These are phyloP conservation scores for Bipolaris cookei DNA, from an alignment of 2,329 filamentous ascomycete genomes.

Conservation along the genomic window DNA sequence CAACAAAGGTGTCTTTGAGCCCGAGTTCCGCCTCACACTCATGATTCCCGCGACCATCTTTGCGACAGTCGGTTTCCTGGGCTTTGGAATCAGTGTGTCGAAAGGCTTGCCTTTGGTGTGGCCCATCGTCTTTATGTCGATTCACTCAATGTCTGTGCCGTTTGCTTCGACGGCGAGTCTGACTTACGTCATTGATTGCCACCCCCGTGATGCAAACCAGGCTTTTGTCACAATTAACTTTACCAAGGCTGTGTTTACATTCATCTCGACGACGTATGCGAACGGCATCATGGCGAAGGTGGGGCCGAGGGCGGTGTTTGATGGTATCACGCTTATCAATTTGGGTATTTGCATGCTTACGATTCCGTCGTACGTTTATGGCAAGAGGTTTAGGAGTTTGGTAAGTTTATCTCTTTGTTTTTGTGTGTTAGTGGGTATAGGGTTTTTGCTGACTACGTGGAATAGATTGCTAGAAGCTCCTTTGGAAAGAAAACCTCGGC, in stretches of 20 bases:
- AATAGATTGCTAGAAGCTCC: conserved; percentile 27
- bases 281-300: conserved; percentile 70
- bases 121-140: conserved; percentile 46
- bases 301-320: conserved; percentile 70
- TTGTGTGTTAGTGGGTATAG: neutral
- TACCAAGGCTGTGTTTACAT: conserved; percentile 49
- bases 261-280: conserved; percentile 77
- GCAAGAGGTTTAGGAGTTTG: conserved; percentile 43
- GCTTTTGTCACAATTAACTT: conserved; percentile 54
- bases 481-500: conserved; percentile 28
- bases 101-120: conserved; percentile 34
- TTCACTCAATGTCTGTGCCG: conserved; percentile 48
- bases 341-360: conserved; percentile 74
- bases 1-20: conserved; percentile 86
- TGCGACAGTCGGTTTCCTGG: conserved; percentile 50
- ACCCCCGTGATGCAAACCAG: conserved; percentile 49
- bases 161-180: conserved; percentile 50
- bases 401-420: neutral
- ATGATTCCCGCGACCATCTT: conserved; percentile 44
- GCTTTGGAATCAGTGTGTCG: conserved; percentile 50
- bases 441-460: neutral
- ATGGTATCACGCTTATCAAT: conserved; percentile 75
- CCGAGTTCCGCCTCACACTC: conserved; percentile 72
- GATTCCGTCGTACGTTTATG: conserved; percentile 66
- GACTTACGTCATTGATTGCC: conserved; percentile 53